Conservation (phyloP, 2,329 filamentous ascomycete genomes). For the Aquanectria penicillioides region DNA sequence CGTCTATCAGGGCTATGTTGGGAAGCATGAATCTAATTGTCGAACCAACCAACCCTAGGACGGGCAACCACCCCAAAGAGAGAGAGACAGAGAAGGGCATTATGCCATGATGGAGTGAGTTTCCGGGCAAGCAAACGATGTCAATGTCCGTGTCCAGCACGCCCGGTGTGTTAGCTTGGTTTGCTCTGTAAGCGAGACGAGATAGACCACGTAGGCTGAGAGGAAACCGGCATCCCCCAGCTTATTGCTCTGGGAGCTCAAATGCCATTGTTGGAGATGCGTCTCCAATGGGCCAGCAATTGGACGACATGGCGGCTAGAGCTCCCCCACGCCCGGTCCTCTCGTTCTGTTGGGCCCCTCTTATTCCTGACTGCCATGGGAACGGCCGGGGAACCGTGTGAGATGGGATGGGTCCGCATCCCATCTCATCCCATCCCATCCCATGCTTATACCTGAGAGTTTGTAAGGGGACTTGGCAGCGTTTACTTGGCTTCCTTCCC, state of each 20-base stretch:
- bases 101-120: no score
- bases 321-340: conserved; percentile 14
- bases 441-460: not conserved
- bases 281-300: conserved; percentile 6
- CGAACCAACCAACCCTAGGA: no score
- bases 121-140: no score
- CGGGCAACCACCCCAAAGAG: no score
- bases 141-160: not conserved
- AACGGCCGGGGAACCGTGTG: conserved; percentile 28
- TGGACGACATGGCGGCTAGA: conserved; percentile 5
- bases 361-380: conserved; percentile 20
- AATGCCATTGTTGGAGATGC: conserved; percentile 7
- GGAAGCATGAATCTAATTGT: no score
- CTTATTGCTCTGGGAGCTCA: not conserved
- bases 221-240: conserved; percentile 19
- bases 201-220: conserved; percentile 15
- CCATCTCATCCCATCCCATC: conserved; percentile 15
- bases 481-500: no score
- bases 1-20: no score
- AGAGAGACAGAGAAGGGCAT: no score
- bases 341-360: conserved; percentile 11
- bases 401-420: conserved; percentile 24
- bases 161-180: not conserved
- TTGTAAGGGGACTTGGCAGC: not conserved
- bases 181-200: conserved; percentile 4